phyloP scores from a whole-genome alignment of 2,329 filamentous ascomycete genomes.

The Cladosporium velox region DNA sequence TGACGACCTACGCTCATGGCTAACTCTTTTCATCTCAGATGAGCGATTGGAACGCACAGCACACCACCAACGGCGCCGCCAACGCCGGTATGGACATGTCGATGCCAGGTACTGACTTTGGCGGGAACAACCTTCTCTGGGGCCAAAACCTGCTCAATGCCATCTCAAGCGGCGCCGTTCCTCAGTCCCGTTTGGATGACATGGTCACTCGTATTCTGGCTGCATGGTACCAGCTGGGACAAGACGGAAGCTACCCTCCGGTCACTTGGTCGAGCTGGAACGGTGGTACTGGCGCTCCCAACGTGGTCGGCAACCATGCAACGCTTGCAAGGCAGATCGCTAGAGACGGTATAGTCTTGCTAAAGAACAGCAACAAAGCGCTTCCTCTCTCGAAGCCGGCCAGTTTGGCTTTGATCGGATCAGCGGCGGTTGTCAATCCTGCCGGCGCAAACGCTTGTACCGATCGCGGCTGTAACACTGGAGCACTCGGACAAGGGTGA shows the following conservation, averaged over 20 bases:
- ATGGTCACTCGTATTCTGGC: constrained; percentile 57
- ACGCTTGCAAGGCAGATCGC: constrained; percentile 55
- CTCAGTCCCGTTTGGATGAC: constrained; percentile 57
- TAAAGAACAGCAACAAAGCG: constrained; percentile 64
- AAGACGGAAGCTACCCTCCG: constrained; percentile 22
- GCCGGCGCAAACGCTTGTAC: constrained; percentile 73
- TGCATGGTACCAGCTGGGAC: constrained; percentile 53
- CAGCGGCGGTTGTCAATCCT: constrained; percentile 50
- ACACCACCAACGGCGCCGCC: constrained; percentile 60
- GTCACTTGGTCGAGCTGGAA: constrained; percentile 52
- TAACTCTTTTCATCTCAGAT: constrained; percentile 39
- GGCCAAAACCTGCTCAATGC: constrained; percentile 44
- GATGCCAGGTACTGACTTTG: constrained; percentile 54
- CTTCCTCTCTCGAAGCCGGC: constrained; percentile 53
- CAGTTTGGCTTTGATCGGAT: constrained; percentile 43
- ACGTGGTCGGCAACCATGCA: constrained; percentile 57
- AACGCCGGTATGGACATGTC: constrained; percentile 65
- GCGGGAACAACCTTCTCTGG: constrained; percentile 20
- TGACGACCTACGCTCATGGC: accelerated
- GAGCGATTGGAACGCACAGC: constrained; percentile 65
- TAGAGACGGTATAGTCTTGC: constrained; percentile 58
- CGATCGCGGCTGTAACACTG: constrained; percentile 68
- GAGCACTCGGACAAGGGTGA: constrained; percentile 45
- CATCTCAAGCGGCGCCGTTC: constrained; percentile 57
- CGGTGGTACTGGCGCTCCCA: constrained; percentile 49